Conservation (phyloP, 305 asterid species). For the Solanum hybrid region DNA sequence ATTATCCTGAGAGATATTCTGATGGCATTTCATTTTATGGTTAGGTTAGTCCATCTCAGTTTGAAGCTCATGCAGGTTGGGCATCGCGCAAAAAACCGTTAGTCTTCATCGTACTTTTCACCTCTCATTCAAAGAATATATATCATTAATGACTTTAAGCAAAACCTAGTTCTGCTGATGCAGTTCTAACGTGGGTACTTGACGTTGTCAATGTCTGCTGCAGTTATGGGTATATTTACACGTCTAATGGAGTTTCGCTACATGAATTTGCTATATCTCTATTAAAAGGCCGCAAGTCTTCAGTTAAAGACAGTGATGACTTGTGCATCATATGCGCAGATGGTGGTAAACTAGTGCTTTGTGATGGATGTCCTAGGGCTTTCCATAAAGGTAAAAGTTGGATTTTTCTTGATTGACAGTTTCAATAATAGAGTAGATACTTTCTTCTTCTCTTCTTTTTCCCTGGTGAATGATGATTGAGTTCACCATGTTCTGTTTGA, state of each 20-base stretch:
- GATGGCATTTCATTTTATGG: constrained; percentile 18
- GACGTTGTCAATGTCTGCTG: constrained; percentile 20
- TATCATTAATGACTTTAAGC: not conserved
- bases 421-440: not conserved
- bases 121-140: constrained; percentile 7
- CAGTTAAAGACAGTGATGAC: constrained; percentile 72
- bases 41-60: constrained; percentile 94
- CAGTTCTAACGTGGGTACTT: constrained; percentile 9
- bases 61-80: constrained; percentile 99
- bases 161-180: not conserved
- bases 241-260: constrained; percentile 94
- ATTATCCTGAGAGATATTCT: constrained; percentile 9
- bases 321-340: constrained; percentile 95
- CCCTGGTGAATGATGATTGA: not conserved
- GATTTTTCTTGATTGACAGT: not conserved
- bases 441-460: not conserved
- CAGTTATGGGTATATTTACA: constrained; percentile 93
- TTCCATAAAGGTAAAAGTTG: constrained; percentile 78
- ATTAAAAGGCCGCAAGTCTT: constrained; percentile 62
- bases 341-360: constrained; percentile 96
- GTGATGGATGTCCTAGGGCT: constrained; percentile 99
- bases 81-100: constrained; percentile 96
- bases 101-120: constrained; percentile 24
- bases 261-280: constrained; percentile 82
- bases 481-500: not conserved